These are phyloP conservation scores for Hypoxylon sp. DNA, from an alignment of 2,329 filamentous ascomycete genomes.

Conservation along the genomic window DNA sequence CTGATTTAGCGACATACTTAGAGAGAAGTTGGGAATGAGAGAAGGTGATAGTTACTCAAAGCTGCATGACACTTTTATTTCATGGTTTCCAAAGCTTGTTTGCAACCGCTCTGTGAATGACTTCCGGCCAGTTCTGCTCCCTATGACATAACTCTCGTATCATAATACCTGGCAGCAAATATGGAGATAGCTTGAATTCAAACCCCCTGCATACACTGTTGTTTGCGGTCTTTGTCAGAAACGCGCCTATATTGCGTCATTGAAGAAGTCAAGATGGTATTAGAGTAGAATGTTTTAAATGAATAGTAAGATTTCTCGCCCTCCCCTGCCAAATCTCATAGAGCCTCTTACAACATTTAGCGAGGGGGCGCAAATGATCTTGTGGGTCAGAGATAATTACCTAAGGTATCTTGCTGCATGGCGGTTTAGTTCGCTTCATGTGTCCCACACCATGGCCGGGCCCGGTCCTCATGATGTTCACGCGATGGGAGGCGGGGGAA, in stretches of 20 bases:
- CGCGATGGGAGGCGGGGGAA: neutral
- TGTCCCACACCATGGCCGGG: neutral
- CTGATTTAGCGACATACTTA: neutral
- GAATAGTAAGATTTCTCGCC: neutral
- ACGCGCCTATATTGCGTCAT: neutral
- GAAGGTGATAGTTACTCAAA: neutral
- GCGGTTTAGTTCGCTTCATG: neutral
- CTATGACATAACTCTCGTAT: neutral
- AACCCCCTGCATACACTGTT: neutral
- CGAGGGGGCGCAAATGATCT: neutral
- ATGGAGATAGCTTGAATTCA: neutral
- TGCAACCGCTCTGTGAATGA: neutral
- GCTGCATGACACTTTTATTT: neutral
- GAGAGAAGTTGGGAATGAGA: neutral
- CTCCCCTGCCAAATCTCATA: neutral
- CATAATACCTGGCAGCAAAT: neutral
- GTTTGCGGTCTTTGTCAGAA: neutral
- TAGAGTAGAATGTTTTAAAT: neutral
- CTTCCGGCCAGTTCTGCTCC: neutral
- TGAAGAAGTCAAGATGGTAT: neutral
- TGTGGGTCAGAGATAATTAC: neutral
- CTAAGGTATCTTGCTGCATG: neutral
- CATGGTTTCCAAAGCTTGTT: neutral
- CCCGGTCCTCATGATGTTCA: neutral
- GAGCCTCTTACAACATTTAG: neutral